A percentile compares a stretch with the other conserved stretches of the same genome.
phyloP scores from a whole-genome alignment of 306 rosid genomes.

The Luffa aegyptiaca region DNA sequence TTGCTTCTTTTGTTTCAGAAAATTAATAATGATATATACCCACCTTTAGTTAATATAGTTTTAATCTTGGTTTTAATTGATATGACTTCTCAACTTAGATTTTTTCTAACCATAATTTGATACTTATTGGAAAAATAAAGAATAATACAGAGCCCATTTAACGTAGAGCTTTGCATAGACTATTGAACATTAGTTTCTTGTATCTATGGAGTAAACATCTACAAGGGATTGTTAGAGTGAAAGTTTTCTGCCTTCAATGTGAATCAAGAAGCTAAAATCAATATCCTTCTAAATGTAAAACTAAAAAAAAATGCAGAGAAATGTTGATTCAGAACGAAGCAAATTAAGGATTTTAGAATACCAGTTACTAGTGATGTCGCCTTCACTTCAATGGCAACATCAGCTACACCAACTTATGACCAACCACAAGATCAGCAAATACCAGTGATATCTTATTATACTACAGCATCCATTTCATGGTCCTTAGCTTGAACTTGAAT shows the following conservation, averaged over 20 bases:
- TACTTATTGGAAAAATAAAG: not conserved
- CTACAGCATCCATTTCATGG: constrained; percentile 5
- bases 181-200: not conserved
- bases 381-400: constrained; percentile 12
- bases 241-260: not conserved
- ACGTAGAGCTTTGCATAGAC: not conserved
- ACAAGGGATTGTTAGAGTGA: not conserved
- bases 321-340: not conserved
- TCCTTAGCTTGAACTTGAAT: constrained; percentile 9
- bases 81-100: not conserved
- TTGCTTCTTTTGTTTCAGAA: not conserved
- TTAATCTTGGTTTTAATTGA: not conserved
- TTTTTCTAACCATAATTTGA: not conserved
- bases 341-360: constrained; percentile 8
- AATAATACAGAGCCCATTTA: not conserved
- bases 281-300: not conserved
- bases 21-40: not conserved
- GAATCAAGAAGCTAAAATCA: not conserved
- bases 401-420: constrained; percentile 15
- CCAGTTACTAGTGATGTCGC: constrained; percentile 12
- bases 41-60: not conserved
- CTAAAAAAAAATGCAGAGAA: not conserved
- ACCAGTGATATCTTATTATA: not conserved
- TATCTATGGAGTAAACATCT: not conserved
- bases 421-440: constrained; percentile 5